Conservation (phyloP, 768 basidiomycete species). For the Xanthoconium stramineum region DNA sequence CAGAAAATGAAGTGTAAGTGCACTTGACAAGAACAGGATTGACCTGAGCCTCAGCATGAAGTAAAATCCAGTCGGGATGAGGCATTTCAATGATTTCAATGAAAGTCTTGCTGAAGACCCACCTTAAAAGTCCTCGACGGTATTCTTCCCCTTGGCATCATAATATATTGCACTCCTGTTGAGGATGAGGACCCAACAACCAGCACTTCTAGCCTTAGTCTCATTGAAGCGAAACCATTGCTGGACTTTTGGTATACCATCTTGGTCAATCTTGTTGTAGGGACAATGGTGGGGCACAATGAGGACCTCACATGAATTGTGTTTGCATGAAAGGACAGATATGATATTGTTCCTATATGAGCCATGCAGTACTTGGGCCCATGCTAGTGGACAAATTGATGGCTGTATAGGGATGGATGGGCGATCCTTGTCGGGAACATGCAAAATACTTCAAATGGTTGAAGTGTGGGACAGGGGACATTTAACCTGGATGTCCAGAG, state of each 20-base stretch:
- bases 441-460: neutral
- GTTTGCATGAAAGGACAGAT: neutral
- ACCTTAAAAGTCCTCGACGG: neutral
- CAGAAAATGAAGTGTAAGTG: neutral
- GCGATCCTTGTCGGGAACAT: neutral
- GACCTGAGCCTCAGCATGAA: neutral
- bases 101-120: neutral
- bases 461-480: neutral
- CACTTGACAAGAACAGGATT: neutral
- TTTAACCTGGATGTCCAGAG: neutral
- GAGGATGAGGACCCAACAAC: neutral
- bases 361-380: no score
- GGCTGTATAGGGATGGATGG: no score
- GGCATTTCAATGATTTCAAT: neutral
- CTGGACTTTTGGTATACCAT: neutral
- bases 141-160: neutral
- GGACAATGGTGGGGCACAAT: neutral
- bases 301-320: neutral
- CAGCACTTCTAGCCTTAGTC: neutral
- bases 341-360: neutral
- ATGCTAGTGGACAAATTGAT: no score
- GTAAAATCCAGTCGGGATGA: neutral
- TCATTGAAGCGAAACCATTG: neutral
- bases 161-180: neutral
- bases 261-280: neutral